Conservation (phyloP, 768 basidiomycete species). For the Tulasnella sp. region DNA sequence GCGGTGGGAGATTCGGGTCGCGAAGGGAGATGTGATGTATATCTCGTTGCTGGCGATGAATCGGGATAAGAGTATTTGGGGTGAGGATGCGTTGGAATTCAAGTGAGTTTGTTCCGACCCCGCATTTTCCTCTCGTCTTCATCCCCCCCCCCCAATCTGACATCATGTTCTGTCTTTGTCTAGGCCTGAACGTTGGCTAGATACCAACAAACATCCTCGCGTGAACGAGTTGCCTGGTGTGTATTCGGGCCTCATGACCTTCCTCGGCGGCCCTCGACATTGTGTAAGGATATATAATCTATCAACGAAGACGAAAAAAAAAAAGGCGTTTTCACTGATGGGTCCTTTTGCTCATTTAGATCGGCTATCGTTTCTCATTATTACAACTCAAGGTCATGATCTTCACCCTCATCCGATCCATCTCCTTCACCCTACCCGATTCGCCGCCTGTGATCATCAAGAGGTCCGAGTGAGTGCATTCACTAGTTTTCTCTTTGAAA, state of each 20-base stretch:
- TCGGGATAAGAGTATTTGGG: conserved; percentile 44
- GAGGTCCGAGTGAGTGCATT: not conserved
- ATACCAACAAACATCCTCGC: conserved; percentile 30
- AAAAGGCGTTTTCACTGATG: conserved; percentile 34
- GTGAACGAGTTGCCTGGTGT: conserved; percentile 43
- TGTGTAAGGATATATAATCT: conserved; percentile 35
- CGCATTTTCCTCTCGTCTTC: not conserved
- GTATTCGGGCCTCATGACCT: conserved; percentile 48
- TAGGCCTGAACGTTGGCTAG: conserved; percentile 56
- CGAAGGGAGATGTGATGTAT: conserved; percentile 29
- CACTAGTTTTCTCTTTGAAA: no score
- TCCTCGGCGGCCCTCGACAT: conserved; percentile 53
- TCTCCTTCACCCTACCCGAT: conserved; percentile 44
- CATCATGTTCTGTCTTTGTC: not conserved
- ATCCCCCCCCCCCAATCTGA: not conserved
- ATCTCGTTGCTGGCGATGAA: conserved; percentile 48
- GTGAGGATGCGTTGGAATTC: conserved; percentile 49
- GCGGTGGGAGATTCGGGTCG: conserved; percentile 16
- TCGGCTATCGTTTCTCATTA: conserved; percentile 10
- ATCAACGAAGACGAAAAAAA: no score
- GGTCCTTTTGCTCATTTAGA: not conserved
- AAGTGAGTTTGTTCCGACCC: no score
- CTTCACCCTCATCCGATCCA: conserved; percentile 40
- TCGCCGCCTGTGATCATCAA: conserved; percentile 32
- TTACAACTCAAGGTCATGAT: conserved; percentile 32